phyloP scores from a whole-genome alignment of 225 moss, liverwort and hornwort genomes.

The Marchantia paleacea region DNA sequence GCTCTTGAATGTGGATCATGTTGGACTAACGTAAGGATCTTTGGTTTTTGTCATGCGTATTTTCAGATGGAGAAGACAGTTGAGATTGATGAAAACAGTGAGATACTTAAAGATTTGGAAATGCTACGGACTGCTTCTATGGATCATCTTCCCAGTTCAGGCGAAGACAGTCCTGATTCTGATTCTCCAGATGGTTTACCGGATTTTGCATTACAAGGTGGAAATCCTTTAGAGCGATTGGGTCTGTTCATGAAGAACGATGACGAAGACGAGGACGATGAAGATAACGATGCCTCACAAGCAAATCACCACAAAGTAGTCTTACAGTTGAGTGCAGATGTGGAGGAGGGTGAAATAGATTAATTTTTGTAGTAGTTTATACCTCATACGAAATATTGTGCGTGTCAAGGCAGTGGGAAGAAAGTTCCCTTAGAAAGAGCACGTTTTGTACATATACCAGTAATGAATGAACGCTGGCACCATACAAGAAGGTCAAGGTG shows the following conservation, averaged over 20 bases:
- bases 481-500: background rate
- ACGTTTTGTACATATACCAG: slow-evolving; percentile 8
- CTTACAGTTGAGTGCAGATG: slow-evolving; percentile 14
- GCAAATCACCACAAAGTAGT: background rate
- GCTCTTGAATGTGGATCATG: too few species aligned
- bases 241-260: slow-evolving; percentile 75
- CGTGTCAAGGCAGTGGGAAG: background rate
- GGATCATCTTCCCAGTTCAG: slow-evolving; percentile 56
- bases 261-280: slow-evolving; percentile 67
- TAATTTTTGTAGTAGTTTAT: slow-evolving; percentile 8
- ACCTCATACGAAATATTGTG: slow-evolving; percentile 2
- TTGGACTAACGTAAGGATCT: too few species aligned
- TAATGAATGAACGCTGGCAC: background rate
- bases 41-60: background rate
- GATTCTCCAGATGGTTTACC: slow-evolving; percentile 68
- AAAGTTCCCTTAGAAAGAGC: background rate
- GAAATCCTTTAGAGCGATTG: slow-evolving; percentile 68
- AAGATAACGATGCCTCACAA: background rate
- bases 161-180: slow-evolving; percentile 53
- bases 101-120: slow-evolving; percentile 70
- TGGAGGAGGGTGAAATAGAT: slow-evolving; percentile 36
- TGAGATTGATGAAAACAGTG: slow-evolving; percentile 76
- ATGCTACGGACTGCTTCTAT: slow-evolving; percentile 64
- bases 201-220: slow-evolving; percentile 64
- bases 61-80: slow-evolving; percentile 83